Conservation (phyloP, 2,329 filamentous ascomycete species). For the Teratosphaeria pseudoeucalypti region DNA sequence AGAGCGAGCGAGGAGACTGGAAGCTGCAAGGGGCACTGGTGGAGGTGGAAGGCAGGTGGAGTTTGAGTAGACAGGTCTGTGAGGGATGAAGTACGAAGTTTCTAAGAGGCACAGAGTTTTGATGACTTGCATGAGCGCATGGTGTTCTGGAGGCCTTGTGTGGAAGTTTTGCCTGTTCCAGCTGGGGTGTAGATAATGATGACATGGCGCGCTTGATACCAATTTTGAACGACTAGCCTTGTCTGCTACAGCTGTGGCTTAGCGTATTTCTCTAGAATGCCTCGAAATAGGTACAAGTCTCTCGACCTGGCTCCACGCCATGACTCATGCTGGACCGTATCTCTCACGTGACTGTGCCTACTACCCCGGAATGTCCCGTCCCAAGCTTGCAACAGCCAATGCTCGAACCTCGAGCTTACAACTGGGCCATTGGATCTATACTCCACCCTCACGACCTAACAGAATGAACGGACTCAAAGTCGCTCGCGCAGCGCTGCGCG, state of each 20-base stretch:
- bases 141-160: background rate
- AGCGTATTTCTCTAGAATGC: background rate
- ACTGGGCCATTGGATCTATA: background rate
- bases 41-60: conserved; percentile 32
- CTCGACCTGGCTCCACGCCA: background rate
- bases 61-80: conserved; percentile 29
- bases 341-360: background rate
- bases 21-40: conserved; percentile 25
- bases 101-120: background rate
- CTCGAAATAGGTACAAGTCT: background rate
- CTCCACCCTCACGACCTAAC: background rate
- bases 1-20: conserved; percentile 36
- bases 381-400: background rate
- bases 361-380: background rate
- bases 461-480: conserved; percentile 92
- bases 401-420: background rate
- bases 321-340: background rate
- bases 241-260: background rate
- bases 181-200: background rate
- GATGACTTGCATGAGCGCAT: background rate
- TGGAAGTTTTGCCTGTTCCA: background rate
- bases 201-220: background rate
- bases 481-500: conserved; percentile 80
- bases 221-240: background rate
- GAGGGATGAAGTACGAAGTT: background rate